Percentiles rank a stretch among this genome's conserved stretches.
phyloP scores from a whole-genome alignment of 202 grass and related monocot genomes.

The Cymbopogon flexuosus region DNA sequence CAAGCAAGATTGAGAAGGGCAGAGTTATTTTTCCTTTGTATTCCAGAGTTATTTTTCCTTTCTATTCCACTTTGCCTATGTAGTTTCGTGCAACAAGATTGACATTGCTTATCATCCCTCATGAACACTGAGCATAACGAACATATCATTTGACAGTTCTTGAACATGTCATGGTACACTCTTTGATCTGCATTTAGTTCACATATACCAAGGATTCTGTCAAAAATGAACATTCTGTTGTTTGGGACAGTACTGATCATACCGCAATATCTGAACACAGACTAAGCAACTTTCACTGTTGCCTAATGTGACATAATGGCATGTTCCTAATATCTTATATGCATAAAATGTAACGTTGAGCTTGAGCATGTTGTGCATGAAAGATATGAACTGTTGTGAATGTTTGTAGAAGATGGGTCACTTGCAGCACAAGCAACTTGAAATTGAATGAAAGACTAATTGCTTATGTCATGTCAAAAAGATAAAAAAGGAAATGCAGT shows the following conservation, averaged over 20 bases:
- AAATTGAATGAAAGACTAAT: not conserved
- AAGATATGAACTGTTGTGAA: not conserved
- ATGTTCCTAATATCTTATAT: not conserved
- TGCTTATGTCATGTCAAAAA: not conserved
- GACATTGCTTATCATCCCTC: not conserved
- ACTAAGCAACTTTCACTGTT: slow-evolving; percentile 1
- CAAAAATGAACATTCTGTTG: not conserved
- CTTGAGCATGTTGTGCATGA: slow-evolving; percentile 10
- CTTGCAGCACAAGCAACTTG: not conserved
- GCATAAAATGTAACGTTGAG: not conserved
- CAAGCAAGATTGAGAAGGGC: not conserved
- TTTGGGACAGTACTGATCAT: not conserved
- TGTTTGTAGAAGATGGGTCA: not conserved
- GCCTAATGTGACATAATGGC: not conserved
- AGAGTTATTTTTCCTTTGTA: not conserved
- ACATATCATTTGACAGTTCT: not conserved
- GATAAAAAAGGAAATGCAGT: not conserved
- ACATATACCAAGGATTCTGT: not conserved
- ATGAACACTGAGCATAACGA: not conserved
- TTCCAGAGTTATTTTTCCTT: not conserved
- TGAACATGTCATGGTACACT: not conserved
- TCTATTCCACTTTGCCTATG: not conserved
- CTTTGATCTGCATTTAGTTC: not conserved
- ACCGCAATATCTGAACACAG: not conserved
- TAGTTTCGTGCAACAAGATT: not conserved